A percentile compares a stretch with the other conserved stretches of the same genome.
These are phyloP conservation scores for Gloeostereum incarnatum DNA, from an alignment of 768 basidiomycete genomes.

Conservation along the genomic window DNA sequence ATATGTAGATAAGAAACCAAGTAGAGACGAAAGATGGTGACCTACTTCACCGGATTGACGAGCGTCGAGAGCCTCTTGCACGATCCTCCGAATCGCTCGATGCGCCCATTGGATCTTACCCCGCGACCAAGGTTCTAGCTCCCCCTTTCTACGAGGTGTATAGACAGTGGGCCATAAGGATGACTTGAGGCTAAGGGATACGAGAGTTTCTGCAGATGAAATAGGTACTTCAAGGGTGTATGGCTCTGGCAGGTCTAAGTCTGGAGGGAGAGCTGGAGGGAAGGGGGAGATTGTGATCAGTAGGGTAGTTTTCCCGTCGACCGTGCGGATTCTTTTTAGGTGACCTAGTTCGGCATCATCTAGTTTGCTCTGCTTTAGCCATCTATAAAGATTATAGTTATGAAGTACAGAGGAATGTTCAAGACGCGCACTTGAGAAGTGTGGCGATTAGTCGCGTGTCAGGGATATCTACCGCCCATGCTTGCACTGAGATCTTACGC, in stretches of 20 bases:
- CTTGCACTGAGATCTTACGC: constrained; percentile 35
- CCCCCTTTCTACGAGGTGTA: constrained; percentile 59
- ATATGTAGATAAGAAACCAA: constrained; percentile 3
- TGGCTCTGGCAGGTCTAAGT: constrained; percentile 37
- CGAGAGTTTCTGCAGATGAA: constrained; percentile 55
- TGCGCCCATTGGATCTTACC: constrained; percentile 69
- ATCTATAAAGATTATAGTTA: constrained; percentile 34
- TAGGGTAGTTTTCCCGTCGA: constrained; percentile 34
- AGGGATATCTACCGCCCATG: constrained; percentile 73
- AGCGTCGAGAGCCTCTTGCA: constrained; percentile 40
- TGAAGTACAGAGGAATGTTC: neutral
- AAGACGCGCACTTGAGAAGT: constrained; percentile 45
- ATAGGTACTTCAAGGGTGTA: constrained; percentile 56
- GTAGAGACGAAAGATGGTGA: constrained; percentile 4
- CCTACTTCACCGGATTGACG: constrained; percentile 50
- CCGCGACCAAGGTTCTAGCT: constrained; percentile 56
- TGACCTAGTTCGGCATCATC: constrained; percentile 59
- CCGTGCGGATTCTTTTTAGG: constrained; percentile 69
- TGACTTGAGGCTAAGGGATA: constrained; percentile 58
- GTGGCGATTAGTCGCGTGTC: constrained; percentile 47
- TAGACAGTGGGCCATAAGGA: constrained; percentile 83
- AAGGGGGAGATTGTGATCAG: constrained; percentile 34
- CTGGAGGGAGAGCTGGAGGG: constrained; percentile 41
- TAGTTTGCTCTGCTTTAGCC: constrained; percentile 55
- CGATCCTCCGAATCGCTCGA: constrained; percentile 48